phyloP scores from a whole-genome alignment of 2,329 filamentous ascomycete genomes.

The Rugonectria rugulosa region DNA sequence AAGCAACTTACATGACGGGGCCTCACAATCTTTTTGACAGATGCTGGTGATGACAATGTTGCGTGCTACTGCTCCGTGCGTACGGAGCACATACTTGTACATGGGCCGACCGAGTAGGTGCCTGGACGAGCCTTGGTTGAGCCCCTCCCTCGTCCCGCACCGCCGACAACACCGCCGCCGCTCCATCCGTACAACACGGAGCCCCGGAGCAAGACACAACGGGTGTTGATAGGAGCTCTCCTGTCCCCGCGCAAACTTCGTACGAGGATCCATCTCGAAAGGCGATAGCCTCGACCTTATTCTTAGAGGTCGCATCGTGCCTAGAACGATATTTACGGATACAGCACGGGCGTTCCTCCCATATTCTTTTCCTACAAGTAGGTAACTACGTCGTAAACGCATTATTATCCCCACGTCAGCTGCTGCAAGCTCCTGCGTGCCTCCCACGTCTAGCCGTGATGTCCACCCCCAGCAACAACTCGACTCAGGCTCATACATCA shows the following conservation, averaged over 20 bases:
- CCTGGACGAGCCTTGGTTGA: background rate
- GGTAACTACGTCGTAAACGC: background rate
- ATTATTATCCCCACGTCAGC: background rate
- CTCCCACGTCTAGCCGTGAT: conserved; percentile 3
- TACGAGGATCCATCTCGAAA: background rate
- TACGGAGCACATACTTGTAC: too few species aligned
- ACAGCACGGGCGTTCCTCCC: conserved; percentile 1
- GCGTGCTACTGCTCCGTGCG: too few species aligned
- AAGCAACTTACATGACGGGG: too few species aligned
- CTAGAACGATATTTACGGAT: background rate
- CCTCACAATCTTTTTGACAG: too few species aligned
- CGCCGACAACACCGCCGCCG: conserved; percentile 8
- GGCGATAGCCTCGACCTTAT: background rate
- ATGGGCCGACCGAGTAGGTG: too few species aligned
- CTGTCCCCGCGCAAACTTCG: background rate
- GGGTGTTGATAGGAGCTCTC: background rate
- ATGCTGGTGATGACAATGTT: too few species aligned
- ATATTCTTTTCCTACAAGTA: background rate
- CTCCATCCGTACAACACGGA: conserved; percentile 10
- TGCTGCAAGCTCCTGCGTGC: conserved; percentile 10
- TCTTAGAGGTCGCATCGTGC: background rate
- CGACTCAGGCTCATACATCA: conserved; percentile 7
- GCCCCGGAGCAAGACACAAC: background rate
- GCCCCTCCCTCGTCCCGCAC: background rate
- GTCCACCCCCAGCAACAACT: conserved; percentile 3